phyloP scores from a whole-genome alignment of 208 protist species.

The Crithidia bombi region DNA sequence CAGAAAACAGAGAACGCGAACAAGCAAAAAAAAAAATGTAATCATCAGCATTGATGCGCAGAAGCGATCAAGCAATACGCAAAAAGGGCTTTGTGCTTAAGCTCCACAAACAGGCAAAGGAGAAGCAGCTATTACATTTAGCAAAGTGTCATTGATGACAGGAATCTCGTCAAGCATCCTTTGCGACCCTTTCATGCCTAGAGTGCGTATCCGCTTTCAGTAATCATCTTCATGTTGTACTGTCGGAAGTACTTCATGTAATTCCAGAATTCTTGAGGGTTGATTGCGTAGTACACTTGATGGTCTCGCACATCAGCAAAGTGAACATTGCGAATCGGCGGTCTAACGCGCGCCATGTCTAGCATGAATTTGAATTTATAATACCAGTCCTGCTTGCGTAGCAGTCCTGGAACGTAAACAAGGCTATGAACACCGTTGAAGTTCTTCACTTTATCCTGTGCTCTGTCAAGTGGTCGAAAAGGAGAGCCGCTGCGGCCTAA shows the following conservation, averaged over 20 bases:
- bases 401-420: conserved; percentile 80
- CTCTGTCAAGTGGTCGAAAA: conserved; percentile 71
- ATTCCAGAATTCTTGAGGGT: conserved; percentile 91
- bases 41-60: background rate
- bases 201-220: conserved; percentile 41
- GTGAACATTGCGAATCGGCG: conserved; percentile 78
- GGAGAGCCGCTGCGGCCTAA: conserved; percentile 75
- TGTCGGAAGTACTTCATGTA: conserved; percentile 88
- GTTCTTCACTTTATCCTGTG: conserved; percentile 81
- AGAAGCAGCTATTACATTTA: background rate
- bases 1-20: background rate
- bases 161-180: too few relatives aligned
- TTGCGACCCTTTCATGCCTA: background rate
- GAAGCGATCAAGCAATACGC: too few relatives aligned
- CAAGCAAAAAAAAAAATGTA: conserved; percentile 1
- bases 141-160: background rate
- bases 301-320: conserved; percentile 90
- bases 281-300: conserved; percentile 90
- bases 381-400: conserved; percentile 86
- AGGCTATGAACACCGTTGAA: conserved; percentile 83
- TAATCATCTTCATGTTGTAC: conserved; percentile 86
- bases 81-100: too few relatives aligned
- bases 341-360: conserved; percentile 77
- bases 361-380: conserved; percentile 94
- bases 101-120: background rate